Evolutionary conservation across 2,329 filamentous ascomycete genomes (phyloP), one percentile per base, ranked within the genome.

Genomic region (Canariomyces notabilis): DNA sequence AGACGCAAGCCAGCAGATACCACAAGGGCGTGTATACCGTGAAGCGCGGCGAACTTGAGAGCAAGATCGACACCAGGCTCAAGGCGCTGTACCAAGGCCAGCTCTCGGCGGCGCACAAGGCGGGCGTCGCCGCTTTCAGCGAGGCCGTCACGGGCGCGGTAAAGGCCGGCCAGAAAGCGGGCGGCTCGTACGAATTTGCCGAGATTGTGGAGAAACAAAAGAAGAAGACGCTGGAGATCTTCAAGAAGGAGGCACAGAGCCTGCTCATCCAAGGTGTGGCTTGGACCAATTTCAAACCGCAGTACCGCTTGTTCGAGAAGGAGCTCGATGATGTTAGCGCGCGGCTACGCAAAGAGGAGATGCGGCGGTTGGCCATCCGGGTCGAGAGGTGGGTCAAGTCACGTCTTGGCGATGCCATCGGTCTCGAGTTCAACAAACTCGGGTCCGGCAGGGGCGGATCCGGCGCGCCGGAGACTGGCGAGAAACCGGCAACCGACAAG

Each of bases 351-450:
- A 90, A 93, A 62, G 93, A 98, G 56, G 93, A 98, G 69, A 95
- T 98, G 89, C 82, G 91, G 52, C 82, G 93, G 18, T 72, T 98
- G 52, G 90, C 93, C 2, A 93, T 84, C 23, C 80, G 93, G 16
- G 86, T 96, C 19, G 93, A 98, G 69, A 82, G 91, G 57, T 96
- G 90, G 88, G 90, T 98, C 52, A 84, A 85, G 60, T 89, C 88
- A 48, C 83, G 89, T 37, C 76, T 98, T 26, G 83, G 83, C 26
- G 93, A 98, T 63, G 87, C 87, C 14, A 76, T 97, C 35, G 89
- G 91, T 12, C 71, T 97, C 15, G 90, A 97, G 62, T 97, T 98
- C 76, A 97, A 95, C 71, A 93, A 90, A 63, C 79, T 97, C 39
- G 91, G 91, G 4, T 93, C 89, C 29, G 90, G 90, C 12, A 81